phyloP scores from a whole-genome alignment of 176 grass and related monocot genomes.

The Ensete ventricosum region DNA sequence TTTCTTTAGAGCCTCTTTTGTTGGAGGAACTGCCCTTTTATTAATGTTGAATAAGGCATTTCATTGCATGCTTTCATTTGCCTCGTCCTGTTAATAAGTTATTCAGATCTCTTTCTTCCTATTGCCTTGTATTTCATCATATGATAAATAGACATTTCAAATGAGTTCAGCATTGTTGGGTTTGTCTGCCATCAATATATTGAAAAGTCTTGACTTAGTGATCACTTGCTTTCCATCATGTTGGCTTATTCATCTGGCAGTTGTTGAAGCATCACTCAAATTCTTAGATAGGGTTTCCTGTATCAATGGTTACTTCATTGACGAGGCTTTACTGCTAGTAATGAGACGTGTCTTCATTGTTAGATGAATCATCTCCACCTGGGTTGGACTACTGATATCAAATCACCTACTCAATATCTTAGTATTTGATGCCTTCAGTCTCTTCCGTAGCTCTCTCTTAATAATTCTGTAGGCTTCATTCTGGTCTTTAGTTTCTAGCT shows the following conservation, averaged over 20 bases:
- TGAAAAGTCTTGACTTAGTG: not conserved
- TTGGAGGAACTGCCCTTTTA: slow-evolving; percentile 5
- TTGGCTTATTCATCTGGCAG: not conserved
- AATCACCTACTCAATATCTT: not conserved
- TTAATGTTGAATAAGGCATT: not conserved
- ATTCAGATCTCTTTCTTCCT: not conserved
- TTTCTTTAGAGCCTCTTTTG: slow-evolving; percentile 20
- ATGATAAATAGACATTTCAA: not conserved
- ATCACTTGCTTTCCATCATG: not conserved
- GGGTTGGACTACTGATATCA: not conserved
- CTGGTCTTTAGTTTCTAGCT: not conserved
- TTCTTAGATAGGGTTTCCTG: not conserved
- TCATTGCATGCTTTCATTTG: not conserved
- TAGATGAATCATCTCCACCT: not conserved
- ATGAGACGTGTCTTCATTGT: too few relatives aligned
- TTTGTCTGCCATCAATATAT: not conserved
- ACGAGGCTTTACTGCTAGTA: not conserved
- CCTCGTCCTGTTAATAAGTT: not conserved
- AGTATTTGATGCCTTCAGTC: not conserved
- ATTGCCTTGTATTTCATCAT: not conserved
- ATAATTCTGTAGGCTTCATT: not conserved
- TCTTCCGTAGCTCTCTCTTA: not conserved
- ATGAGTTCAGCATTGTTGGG: not conserved
- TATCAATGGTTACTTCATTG: not conserved
- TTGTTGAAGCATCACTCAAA: not conserved